Percentiles rank a stretch among this genome's conserved stretches.
phyloP scores from a whole-genome alignment of 2,329 filamentous ascomycete species.

The Ophiobolus disseminans region DNA sequence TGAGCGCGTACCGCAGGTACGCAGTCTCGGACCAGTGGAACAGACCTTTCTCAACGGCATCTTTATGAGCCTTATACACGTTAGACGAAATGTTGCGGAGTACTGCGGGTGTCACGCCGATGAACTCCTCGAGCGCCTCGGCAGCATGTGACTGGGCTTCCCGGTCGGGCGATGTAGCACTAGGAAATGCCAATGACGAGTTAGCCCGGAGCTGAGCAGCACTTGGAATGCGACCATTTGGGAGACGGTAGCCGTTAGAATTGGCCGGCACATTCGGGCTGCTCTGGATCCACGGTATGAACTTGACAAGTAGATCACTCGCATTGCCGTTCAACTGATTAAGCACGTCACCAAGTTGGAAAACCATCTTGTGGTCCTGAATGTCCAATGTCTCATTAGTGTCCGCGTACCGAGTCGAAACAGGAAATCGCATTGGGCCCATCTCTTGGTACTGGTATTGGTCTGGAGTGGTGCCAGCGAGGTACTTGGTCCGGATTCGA shows the following conservation, averaged over 20 bases:
- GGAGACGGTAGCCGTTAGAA: slow-evolving; percentile 43
- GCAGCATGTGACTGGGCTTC: slow-evolving; percentile 27
- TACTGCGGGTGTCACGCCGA: slow-evolving; percentile 25
- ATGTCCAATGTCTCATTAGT: slow-evolving; percentile 66
- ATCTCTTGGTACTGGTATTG: slow-evolving; percentile 73
- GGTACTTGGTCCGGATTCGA: slow-evolving; percentile 68
- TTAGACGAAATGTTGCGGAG: slow-evolving; percentile 55
- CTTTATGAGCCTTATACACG: slow-evolving; percentile 62
- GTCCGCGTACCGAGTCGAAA: slow-evolving; percentile 56
- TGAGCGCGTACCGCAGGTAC: slow-evolving; percentile 67
- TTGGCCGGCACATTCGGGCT: slow-evolving; percentile 61
- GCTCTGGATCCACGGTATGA: slow-evolving; percentile 68
- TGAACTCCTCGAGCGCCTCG: slow-evolving; percentile 27
- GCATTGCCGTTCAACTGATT: slow-evolving; percentile 66
- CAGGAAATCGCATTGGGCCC: slow-evolving; percentile 71
- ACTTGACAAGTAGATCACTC: slow-evolving; percentile 59
- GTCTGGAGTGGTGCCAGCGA: slow-evolving; percentile 63
- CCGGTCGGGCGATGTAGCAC: slow-evolving; percentile 21
- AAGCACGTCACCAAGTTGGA: slow-evolving; percentile 66
- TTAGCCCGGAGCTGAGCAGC: slow-evolving; percentile 38
- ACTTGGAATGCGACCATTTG: slow-evolving; percentile 45
- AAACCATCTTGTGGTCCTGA: slow-evolving; percentile 69
- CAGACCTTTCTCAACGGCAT: slow-evolving; percentile 61
- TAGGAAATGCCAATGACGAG: slow-evolving; percentile 26
- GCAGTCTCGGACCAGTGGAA: slow-evolving; percentile 71